phyloP scores from a whole-genome alignment of 164 flowering plant species.

The Cinnamomum micranthum region DNA sequence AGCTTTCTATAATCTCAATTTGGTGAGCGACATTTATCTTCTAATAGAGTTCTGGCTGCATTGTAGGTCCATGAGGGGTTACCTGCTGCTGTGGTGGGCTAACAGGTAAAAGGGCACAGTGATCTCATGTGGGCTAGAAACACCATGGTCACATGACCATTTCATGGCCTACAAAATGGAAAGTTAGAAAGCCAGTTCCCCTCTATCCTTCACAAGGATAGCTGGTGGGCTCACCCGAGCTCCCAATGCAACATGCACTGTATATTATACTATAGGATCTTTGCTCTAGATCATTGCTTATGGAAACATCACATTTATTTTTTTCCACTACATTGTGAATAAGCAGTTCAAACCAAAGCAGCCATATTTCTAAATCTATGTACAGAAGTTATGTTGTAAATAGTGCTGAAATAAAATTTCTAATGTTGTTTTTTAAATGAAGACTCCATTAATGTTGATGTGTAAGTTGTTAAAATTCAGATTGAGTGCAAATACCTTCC shows the following conservation, averaged over 20 bases:
- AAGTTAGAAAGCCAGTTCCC: neutral
- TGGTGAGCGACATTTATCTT: slow-evolving; percentile 28
- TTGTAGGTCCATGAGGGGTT: neutral
- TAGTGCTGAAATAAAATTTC: no score
- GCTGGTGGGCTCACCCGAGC: neutral
- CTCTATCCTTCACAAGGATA: neutral
- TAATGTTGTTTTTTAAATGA: neutral
- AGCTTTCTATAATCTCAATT: slow-evolving; percentile 12
- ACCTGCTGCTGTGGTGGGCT: neutral
- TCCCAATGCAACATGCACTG: neutral
- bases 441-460: neutral
- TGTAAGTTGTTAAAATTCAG: slow-evolving; percentile 24
- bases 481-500: slow-evolving; percentile 58
- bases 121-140: neutral
- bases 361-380: neutral
- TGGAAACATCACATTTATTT: no score
- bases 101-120: neutral
- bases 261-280: no score
- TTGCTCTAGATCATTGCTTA: neutral
- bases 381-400: neutral
- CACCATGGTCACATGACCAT: neutral
- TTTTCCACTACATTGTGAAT: neutral
- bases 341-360: neutral
- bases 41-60: neutral
- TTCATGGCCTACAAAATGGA: neutral